phyloP scores from a whole-genome alignment of 2,329 filamentous ascomycete species.

The Aureobasidium pullulans region DNA sequence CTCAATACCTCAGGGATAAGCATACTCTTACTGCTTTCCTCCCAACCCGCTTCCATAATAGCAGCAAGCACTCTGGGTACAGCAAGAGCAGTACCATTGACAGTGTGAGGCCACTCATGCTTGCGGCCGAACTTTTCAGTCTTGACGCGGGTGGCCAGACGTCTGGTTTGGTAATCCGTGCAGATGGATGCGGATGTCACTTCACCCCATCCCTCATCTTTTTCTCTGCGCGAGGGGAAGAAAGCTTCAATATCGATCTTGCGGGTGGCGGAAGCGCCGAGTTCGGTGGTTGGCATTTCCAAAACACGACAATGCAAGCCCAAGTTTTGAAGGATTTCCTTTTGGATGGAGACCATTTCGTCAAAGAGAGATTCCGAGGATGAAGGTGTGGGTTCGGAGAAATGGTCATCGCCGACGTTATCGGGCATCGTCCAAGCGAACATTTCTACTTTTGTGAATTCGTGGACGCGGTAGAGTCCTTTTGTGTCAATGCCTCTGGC shows the following conservation, averaged over 20 bases:
- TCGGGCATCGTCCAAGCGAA: conserved; percentile 79
- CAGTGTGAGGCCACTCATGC: conserved; percentile 72
- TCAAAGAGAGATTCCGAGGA: conserved; percentile 58
- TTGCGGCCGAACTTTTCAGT: conserved; percentile 38
- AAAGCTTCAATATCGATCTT: conserved; percentile 93
- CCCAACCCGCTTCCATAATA: conserved; percentile 84
- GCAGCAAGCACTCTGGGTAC: conserved; percentile 85
- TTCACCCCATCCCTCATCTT: conserved; percentile 78
- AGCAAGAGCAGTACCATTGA: conserved; percentile 90
- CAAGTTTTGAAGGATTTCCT: conserved; percentile 68
- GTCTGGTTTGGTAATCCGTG: conserved; percentile 85
- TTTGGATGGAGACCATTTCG: conserved; percentile 82
- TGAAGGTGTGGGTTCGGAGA: conserved; percentile 21
- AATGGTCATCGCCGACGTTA: conserved; percentile 21
- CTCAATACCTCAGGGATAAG: conserved; percentile 70
- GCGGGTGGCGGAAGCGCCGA: conserved; percentile 77
- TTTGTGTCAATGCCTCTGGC: conserved; percentile 85
- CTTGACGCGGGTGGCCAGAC: conserved; percentile 69
- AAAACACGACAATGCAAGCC: conserved; percentile 80
- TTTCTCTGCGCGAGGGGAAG: conserved; percentile 70
- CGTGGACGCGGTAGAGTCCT: conserved; percentile 91
- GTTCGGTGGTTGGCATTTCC: conserved; percentile 83
- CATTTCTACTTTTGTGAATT: conserved; percentile 98
- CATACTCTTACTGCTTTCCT: conserved; percentile 60
- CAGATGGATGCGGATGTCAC: conserved; percentile 86